Base-by-base conservation (phyloP, 495 filamentous ascomycete genomes). In the Daldinia caldariorum region DNA sequence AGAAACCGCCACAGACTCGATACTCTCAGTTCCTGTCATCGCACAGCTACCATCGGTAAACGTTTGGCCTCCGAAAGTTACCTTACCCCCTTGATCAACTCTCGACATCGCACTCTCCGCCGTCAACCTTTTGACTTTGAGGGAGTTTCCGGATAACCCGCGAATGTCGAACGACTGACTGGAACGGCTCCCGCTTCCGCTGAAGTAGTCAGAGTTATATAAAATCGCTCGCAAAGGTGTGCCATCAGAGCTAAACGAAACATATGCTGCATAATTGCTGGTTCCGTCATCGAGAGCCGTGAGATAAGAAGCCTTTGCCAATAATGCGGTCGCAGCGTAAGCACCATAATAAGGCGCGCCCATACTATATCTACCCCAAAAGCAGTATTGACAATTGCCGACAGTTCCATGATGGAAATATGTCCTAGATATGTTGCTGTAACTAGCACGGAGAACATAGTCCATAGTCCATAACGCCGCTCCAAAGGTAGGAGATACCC, bases 381-480 rank as follows among this genome's bases (percentile, higher is more conserved):
- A 88, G 70, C 86, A 88, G 66, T 89, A 89, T 66, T 87, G 84
- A 54, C 86, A 88, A 70, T 86, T 84, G 2, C 87, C 87, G 3
- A 89, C 81, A 0, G 87, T 89, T 1, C 86, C 87, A 57, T 89
- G 87, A 64, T 89, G 87, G 79, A 88, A 89, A 65, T 87, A 89
- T 1, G 79, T 83, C 2, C 85, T 80, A 60, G 84, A 82, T 41
- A 87, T 83, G 50, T 81, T 81, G 55, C 72, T 74, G 39, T 72
- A 68, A 0, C 83, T 71, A 0, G 83, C 81, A 9, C 83, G 83
- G 56, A 88, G 79, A 2, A 82, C 78, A 68, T 89, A 87, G 74
- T 89, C 86, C 71, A 88, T 80, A 12, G 87, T 89, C 87, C 87
- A 89, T 0, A 89, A 78, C 2, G 78, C 86, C 0, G 86, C 86